phyloP scores from a whole-genome alignment of 2,329 filamentous ascomycete genomes.

The Karstenula rhodostoma region DNA sequence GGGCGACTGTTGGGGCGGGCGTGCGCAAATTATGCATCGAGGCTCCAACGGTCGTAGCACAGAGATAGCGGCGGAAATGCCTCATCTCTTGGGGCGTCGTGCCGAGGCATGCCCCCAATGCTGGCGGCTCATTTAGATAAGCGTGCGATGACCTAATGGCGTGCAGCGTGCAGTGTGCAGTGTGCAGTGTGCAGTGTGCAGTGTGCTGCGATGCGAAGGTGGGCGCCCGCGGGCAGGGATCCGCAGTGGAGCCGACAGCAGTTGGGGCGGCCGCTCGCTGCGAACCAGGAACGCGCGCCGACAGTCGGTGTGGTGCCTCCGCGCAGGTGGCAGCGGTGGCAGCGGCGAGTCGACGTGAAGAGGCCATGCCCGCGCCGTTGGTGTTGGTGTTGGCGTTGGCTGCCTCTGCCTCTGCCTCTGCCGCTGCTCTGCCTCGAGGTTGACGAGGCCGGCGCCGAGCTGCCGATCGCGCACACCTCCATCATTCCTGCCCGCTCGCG shows the following conservation, averaged over 20 bases:
- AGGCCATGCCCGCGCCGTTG: background rate
- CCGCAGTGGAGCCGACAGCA: conserved; percentile 11
- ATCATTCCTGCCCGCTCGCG: conserved; percentile 8
- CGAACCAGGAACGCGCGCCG: conserved; percentile 12
- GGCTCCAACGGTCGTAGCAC: background rate
- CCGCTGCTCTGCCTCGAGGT: no score
- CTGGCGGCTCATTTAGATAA: conserved; percentile 12
- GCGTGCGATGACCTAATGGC: conserved; percentile 11
- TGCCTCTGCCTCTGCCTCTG: no score
- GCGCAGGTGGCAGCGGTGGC: background rate
- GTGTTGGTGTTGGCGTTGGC: no score
- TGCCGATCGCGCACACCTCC: conserved; percentile 14
- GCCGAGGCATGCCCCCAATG: conserved; percentile 12
- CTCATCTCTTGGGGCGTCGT: background rate
- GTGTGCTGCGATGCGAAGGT: conserved; percentile 4
- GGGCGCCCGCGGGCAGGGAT: conserved; percentile 1
- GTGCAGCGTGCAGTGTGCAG: background rate
- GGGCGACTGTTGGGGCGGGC: background rate
- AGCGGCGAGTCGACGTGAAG: background rate
- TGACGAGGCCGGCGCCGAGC: background rate
- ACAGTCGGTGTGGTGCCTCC: background rate
- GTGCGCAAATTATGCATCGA: conserved; percentile 7
- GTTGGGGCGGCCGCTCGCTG: background rate
- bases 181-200: background rate
- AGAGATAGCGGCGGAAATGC: background rate